Conservation (phyloP, 2,329 filamentous ascomycete genomes). For the Pleomassaria siparia region DNA sequence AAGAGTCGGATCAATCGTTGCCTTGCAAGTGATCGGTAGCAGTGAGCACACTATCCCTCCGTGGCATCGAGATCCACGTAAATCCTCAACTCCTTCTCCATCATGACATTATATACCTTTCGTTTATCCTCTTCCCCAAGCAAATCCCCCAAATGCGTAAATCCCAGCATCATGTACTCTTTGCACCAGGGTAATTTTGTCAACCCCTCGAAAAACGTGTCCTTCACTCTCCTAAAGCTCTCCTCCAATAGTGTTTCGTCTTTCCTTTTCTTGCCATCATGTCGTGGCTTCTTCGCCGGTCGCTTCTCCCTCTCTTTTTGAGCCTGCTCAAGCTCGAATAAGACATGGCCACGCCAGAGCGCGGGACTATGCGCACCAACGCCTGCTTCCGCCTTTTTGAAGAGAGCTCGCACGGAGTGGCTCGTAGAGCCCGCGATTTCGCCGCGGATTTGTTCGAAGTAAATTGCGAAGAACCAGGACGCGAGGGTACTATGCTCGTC, state of each 20-base stretch:
- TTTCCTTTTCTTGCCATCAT: constrained; percentile 25
- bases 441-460: constrained; percentile 53
- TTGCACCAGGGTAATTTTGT: constrained; percentile 65
- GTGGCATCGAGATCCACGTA: constrained; percentile 54
- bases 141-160: constrained; percentile 44
- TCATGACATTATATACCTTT: constrained; percentile 57
- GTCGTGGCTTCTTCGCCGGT: constrained; percentile 9
- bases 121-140: constrained; percentile 53
- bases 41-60: no score
- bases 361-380: constrained; percentile 30
- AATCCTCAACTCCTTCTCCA: constrained; percentile 63
- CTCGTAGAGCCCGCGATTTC: constrained; percentile 48
- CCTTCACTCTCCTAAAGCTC: constrained; percentile 48
- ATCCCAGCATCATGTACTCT: constrained; percentile 59
- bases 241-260: constrained; percentile 21
- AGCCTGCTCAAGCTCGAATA: constrained; percentile 31
- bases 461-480: constrained; percentile 58
- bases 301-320: constrained; percentile 14
- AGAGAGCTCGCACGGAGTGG: constrained; percentile 57
- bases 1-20: no score
- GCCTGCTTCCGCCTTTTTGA: constrained; percentile 53
- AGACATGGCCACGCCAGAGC: constrained; percentile 36
- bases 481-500: constrained; percentile 44
- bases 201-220: constrained; percentile 59
- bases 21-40: no score